phyloP scores from a whole-genome alignment of 768 basidiomycete species.

The Suillus placidus region DNA sequence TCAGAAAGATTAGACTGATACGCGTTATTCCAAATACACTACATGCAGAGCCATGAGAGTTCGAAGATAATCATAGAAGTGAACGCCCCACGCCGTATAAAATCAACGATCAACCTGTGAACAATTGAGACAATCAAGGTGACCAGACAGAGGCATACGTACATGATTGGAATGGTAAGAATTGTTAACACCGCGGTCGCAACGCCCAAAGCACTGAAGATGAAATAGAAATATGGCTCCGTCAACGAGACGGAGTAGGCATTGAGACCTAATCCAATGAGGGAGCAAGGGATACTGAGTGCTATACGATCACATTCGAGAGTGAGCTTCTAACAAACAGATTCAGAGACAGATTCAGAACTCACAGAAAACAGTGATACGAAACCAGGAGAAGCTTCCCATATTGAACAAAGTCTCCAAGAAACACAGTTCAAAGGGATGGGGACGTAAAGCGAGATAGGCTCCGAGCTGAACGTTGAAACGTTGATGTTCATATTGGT shows the following conservation, averaged over 20 bases:
- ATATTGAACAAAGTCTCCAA: constrained; percentile 7
- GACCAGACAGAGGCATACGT: too few species aligned
- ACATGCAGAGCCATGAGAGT: constrained; percentile 40
- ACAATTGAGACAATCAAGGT: constrained; percentile 7
- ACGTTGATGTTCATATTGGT: not conserved
- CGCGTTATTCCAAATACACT: not conserved
- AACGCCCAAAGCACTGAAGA: too few species aligned
- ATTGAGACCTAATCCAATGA: too few species aligned
- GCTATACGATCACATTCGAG: too few species aligned
- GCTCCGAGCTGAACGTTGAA: not conserved
- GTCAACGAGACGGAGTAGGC: too few species aligned
- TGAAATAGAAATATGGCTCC: too few species aligned
- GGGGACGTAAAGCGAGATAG: not conserved
- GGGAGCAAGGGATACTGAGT: too few species aligned
- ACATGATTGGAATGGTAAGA: too few species aligned
- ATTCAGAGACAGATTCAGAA: too few species aligned
- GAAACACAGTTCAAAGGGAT: constrained; percentile 1
- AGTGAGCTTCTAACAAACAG: too few species aligned
- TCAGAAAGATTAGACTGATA: not conserved
- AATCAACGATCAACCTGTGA: constrained; percentile 39
- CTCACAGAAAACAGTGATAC: constrained; percentile 28
- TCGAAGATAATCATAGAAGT: constrained; percentile 44
- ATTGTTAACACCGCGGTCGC: too few species aligned
- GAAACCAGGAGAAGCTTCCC: constrained; percentile 15
- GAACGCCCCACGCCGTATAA: constrained; percentile 37